Evolutionary conservation across 192 early-diverging fungal genomes (phyloP), one percentile per base, ranked within the genome.

Genomic region (Geranomyces michiganensis): DNA sequence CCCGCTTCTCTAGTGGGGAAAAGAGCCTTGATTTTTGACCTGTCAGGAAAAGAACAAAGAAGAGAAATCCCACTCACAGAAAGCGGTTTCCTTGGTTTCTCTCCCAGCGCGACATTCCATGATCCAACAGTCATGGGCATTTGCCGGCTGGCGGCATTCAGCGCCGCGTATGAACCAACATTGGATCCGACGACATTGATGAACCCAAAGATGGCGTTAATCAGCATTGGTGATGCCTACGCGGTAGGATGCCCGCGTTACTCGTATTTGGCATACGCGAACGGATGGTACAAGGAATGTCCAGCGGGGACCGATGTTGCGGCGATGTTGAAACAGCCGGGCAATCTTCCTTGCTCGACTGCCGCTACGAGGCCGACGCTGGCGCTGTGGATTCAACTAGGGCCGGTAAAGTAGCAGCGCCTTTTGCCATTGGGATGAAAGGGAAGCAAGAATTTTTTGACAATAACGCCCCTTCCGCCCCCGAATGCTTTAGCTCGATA

Each of bases 261-360:
- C 43, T 0, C 3, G 0, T 65, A 47, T 13, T 17, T 65, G 63
- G 63, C 14, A 15, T 65, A 65, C 13, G 63, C 63, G 12, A 65
- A 65, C 45, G 63, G 63, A 1, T 65, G 63, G 63, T 47, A 65
- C 44, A 7, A 22, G 31, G 63, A 65, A 32, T 65, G 63, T 24
- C 63, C 63, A 0, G 63, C 32, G 43, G 63, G 63, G 45, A 65
- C 63, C 15, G 63, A 65, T 46, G 44, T 65, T 24, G 44, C 24
- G 44, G n/a, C 14, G n/a, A 41, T 65, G 33, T 43, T 65, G 19
- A 17, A 65, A 41, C 19, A 41, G 45, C 63, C 63, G 32, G 63
- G 63, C 24, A 8, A n/a, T 8, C 0, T 65, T 0, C 63, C 63
- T 9, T 65, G 63, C 46, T 65, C 63, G 43, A 65, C 63, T 27